Percentiles rank a stretch among this genome's conserved stretches.
These are phyloP conservation scores for Saccharata proteae DNA, from an alignment of 2,329 filamentous ascomycete species.

Conservation along the genomic window DNA sequence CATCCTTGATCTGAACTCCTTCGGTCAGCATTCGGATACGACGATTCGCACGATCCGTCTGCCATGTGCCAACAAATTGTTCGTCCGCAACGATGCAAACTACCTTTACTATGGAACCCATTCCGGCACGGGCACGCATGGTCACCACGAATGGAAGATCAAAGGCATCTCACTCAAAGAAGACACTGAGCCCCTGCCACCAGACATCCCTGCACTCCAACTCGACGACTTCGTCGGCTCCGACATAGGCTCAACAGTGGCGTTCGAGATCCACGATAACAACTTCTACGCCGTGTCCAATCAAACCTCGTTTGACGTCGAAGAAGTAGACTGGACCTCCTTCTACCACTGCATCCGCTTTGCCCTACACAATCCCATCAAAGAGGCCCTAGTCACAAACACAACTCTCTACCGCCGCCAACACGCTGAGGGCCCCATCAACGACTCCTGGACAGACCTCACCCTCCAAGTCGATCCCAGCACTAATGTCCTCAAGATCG, in stretches of 20 bases:
- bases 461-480: constrained; percentile 48
- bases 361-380: constrained; percentile 37
- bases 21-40: too few species aligned
- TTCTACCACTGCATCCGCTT: constrained; percentile 59
- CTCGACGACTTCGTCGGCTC: constrained; percentile 49
- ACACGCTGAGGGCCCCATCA: constrained; percentile 57
- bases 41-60: too few species aligned
- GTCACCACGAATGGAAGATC: constrained; percentile 33
- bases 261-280: constrained; percentile 55
- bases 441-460: constrained; percentile 62
- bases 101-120: constrained; percentile 58
- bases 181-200: not conserved
- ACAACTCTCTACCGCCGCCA: constrained; percentile 50
- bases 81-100: constrained; percentile 51
- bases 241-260: constrained; percentile 55
- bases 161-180: constrained; percentile 26
- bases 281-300: constrained; percentile 62
- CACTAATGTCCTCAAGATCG: constrained; percentile 46
- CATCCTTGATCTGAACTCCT: constrained; percentile 11
- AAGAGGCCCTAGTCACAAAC: constrained; percentile 31
- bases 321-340: constrained; percentile 54
- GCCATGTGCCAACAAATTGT: constrained; percentile 39
- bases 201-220: constrained; percentile 31
- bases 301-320: constrained; percentile 47
- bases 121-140: constrained; percentile 40